Conservation (phyloP, 139 green algal species). For the Chlorella vulgaris region DNA sequence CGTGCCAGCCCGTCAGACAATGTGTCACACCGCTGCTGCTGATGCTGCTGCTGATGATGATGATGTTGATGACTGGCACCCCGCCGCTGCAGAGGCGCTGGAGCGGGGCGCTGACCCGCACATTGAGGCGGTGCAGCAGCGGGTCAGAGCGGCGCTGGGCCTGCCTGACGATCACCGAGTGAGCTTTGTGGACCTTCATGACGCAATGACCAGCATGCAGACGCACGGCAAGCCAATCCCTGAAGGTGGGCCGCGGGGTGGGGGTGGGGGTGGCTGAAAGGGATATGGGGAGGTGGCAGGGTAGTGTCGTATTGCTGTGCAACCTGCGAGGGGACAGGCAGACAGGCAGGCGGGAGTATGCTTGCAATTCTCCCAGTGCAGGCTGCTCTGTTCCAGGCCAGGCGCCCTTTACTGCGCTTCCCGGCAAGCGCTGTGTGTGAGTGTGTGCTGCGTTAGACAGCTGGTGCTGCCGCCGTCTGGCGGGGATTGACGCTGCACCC, state of each 20-base stretch:
- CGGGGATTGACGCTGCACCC: too few species aligned
- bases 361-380: too few species aligned
- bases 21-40: background rate
- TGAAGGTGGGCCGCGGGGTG: background rate
- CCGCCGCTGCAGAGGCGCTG: background rate
- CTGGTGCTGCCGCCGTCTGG: too few species aligned
- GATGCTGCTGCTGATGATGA: background rate
- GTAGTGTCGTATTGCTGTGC: too few species aligned
- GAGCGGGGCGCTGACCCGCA: background rate
- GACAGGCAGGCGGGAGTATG: background rate
- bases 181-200: constrained; percentile 59
- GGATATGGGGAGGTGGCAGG: too few species aligned
- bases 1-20: too few species aligned
- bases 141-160: constrained; percentile 31
- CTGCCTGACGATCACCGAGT: constrained; percentile 42
- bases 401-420: too few species aligned
- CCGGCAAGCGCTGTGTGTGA: too few species aligned
- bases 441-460: background rate
- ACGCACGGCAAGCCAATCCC: constrained; percentile 69
- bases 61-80: background rate
- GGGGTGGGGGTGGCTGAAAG: background rate
- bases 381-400: too few species aligned
- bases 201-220: constrained; percentile 60
- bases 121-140: constrained; percentile 37
- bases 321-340: background rate